Evolutionary conservation across 768 basidiomycete species (phyloP), one percentile per base, ranked within the genome.

Genomic region (Leccinum subgranulosum): DNA sequence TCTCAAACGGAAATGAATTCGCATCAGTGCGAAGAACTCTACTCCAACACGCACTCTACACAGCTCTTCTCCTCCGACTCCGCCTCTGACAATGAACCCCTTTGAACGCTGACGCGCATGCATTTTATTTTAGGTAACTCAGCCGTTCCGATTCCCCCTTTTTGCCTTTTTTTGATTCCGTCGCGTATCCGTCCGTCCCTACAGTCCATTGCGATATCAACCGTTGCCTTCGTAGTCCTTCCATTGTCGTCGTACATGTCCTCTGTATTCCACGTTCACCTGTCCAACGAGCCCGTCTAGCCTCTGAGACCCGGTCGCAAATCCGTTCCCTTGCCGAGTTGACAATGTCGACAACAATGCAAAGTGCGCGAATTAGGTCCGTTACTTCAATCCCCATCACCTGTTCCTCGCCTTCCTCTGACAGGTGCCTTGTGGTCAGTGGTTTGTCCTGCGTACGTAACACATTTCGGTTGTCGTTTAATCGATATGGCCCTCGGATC

Each of bases 401-500:
- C 62, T 50, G 52, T 59, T 60, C 71, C 65, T 72, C 65, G 66
- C 66, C 59, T 63, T 64, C 52, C 60, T 64, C 63, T 69, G 65
- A 64, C 69, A 72, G 62, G 65, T 64, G 70, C 63, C 72, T 73
- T 72, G 71, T 60, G 71, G 71, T 64, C 63, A 58, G 55, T 66
- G 63, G 54, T 59, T 57, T 48, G 70, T 60, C 59, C 52, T 60
- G 63, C 55, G 53, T 74, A 73, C 71, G 71, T 73, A 73, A 74
- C 59, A 66, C 55, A 66, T 68, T 61, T 73, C 71, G 69, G 69
- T 58, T 74, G 68, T 60, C 65, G 61, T 71, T 72, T 73, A 71
- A 73, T 72, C 73, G 69, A 73, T 69, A 70, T 71, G 65, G 68
- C 64, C 64, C 66, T 73, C 70, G 73, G 73, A 74, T 71, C 71